Evolutionary conservation across 257 asterid species (phyloP).

Genomic region (Paulownia fortunei): DNA sequence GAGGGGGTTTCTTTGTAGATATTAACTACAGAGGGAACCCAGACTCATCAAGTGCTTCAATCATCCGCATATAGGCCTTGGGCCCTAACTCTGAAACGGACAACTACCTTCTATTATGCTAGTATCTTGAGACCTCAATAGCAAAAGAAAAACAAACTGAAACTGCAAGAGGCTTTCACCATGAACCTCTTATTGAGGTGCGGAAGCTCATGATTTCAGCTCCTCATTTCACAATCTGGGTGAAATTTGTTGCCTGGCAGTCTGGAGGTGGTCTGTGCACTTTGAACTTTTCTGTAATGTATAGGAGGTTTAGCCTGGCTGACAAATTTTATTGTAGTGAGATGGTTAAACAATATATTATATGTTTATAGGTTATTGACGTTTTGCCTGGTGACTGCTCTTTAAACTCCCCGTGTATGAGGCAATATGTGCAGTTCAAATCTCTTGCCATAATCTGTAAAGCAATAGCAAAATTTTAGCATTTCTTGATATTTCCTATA

Average conservation of each 20-base stretch:
- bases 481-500: not conserved
- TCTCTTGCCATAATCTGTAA: constrained; percentile 5
- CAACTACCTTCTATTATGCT: not conserved
- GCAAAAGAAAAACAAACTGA: constrained; percentile 15
- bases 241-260: not conserved
- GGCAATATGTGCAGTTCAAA: constrained; percentile 22
- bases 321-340: not conserved
- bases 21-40: constrained; percentile 66
- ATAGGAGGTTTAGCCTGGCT: not conserved
- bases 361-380: constrained; percentile 1
- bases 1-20: constrained; percentile 96
- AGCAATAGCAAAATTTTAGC: not conserved
- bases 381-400: not conserved
- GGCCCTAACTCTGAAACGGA: not conserved
- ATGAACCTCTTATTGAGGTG: not conserved
- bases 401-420: not conserved
- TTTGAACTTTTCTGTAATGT: not conserved
- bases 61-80: constrained; percentile 66
- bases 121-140: not conserved
- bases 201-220: not conserved
- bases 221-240: not conserved
- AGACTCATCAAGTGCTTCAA: constrained; percentile 73
- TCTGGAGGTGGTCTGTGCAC: constrained; percentile 18
- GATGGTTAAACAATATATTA: not conserved
- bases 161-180: not conserved